Evolutionary conservation across 345 rosid genomes (phyloP).

Genomic region (Pistacia integerrima): DNA sequence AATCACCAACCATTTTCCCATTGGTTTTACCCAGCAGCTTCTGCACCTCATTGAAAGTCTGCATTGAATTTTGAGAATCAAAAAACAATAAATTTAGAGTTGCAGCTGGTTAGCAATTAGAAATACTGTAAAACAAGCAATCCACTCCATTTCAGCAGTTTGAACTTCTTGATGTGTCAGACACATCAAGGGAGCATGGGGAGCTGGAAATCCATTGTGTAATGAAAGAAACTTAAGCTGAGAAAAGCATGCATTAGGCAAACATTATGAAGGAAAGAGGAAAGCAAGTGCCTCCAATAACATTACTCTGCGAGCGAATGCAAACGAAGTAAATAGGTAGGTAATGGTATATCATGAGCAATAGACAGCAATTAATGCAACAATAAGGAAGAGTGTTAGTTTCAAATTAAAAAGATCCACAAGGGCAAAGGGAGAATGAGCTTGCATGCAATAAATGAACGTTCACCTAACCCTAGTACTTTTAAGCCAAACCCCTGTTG

Average conservation of each 20-base stretch:
- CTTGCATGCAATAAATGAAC: background rate
- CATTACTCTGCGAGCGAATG: background rate
- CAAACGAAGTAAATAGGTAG: background rate
- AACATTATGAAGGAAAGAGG: background rate
- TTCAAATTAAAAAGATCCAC: background rate
- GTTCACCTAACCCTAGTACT: background rate
- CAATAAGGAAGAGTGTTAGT: background rate
- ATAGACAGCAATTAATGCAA: background rate
- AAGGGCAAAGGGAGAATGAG: background rate
- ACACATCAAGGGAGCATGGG: too few species aligned
- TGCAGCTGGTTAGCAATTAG: background rate
- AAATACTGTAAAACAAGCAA: background rate
- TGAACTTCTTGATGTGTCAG: too few species aligned
- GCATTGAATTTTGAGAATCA: constrained; percentile 24
- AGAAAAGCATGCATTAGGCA: background rate
- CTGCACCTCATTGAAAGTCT: constrained; percentile 90
- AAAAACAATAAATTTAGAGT: background rate
- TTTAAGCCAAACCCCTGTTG: background rate
- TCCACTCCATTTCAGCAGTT: background rate
- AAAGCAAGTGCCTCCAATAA: background rate
- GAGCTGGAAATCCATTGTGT: background rate
- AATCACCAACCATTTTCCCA: constrained; percentile 79
- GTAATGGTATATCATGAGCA: background rate
- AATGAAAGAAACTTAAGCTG: background rate
- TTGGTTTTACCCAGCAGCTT: constrained; percentile 85